phyloP scores from a whole-genome alignment of 495 filamentous ascomycete species.

The Aspergillus ellipticus region DNA sequence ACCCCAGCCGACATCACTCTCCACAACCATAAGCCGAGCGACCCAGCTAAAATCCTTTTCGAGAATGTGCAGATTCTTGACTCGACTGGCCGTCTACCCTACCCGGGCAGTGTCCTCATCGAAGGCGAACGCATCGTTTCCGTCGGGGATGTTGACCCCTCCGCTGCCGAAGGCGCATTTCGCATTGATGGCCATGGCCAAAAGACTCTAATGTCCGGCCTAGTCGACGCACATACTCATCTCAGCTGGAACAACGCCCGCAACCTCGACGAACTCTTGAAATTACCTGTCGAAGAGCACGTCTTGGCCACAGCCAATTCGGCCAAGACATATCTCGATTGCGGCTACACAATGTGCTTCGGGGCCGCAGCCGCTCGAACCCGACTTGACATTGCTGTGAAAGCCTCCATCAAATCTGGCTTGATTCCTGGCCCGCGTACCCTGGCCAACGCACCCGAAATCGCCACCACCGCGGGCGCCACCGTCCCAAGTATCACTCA shows the following conservation, averaged over 20 bases:
- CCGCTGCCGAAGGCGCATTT: constrained; percentile 17
- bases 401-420: constrained; percentile 53
- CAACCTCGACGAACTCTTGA: constrained; percentile 29
- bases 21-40: not conserved
- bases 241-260: constrained; percentile 48
- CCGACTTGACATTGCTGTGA: constrained; percentile 46
- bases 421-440: constrained; percentile 50
- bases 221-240: constrained; percentile 49
- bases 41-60: constrained; percentile 33
- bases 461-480: constrained; percentile 42
- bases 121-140: constrained; percentile 34
- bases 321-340: constrained; percentile 45
- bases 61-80: constrained; percentile 49
- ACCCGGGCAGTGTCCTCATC: constrained; percentile 47
- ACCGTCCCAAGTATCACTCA: constrained; percentile 45
- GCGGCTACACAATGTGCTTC: constrained; percentile 47
- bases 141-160: constrained; percentile 38
- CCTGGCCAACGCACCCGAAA: constrained; percentile 49
- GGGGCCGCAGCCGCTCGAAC: constrained; percentile 50
- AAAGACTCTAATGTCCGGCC: constrained; percentile 45
- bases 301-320: constrained; percentile 40
- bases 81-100: constrained; percentile 42
- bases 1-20: constrained; percentile 1
- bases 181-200: constrained; percentile 35
- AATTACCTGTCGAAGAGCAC: constrained; percentile 46